Base-by-base conservation (phyloP, 2,329 filamentous ascomycete species). In the Neofusicoccum laricinum region DNA sequence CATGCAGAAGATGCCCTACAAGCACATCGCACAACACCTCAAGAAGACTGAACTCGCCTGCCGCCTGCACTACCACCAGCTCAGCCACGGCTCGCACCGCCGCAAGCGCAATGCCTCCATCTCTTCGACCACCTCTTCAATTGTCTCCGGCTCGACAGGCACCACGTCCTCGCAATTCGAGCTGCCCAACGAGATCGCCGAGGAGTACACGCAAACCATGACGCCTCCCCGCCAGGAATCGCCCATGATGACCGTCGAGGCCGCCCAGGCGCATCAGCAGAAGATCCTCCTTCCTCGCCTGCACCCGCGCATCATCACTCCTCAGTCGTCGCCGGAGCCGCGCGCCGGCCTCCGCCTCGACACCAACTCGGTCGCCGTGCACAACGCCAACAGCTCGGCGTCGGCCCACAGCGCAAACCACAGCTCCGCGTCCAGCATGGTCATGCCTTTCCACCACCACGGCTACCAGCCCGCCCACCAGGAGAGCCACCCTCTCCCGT, bases 31-130 rank as follows among this genome's bases (percentile, higher is more conserved):
- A 65, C 86, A 89, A 65, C 89, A 93, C 71, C 81, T 95, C 69
- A 92, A 93, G 79, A 96, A 95, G 82, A 95, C 91, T 0, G 91
- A 95, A 80, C 83, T 95, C 66, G 91, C 91, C 53, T 96, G 91
- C 79, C 91, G 92, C 67, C 85, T 96, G 67, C 92, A 95, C 78
- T 94, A 92, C 75, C 91, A 96, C 73, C 91, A 95, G 73, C 85
- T 95, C 67, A 92, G 89, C 68, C 91, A 93, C 75, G 90, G 90
- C 65, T 91, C 86, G 80, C 91, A 90, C 79, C 88, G 90, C 71
- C 89, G 90, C 75, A 92, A 91, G 83, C 86, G 90, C 66, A 89
- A 87, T 66, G 85, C 86, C 30, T 93, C 91, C 15, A 83, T 89
- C 41, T 87, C 86, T n/a, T 87, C 86, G 43, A 74, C 77, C 81